These are phyloP conservation scores for Clitoria ternatea DNA, from an alignment of 306 rosid species.

Conservation along the genomic window DNA sequence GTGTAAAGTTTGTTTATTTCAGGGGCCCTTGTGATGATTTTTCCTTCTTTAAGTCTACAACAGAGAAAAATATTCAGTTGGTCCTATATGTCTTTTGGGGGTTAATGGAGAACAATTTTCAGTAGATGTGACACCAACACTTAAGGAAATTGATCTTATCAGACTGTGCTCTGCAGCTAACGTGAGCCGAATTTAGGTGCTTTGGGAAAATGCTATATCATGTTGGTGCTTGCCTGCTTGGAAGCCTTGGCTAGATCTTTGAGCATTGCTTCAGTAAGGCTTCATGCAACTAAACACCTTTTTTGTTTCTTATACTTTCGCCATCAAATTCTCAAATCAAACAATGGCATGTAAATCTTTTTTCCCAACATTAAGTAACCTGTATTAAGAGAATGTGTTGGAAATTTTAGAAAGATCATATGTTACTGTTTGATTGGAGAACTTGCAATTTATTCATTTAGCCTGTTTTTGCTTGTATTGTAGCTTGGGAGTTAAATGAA, in stretches of 20 bases:
- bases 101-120: not conserved
- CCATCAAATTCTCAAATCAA: not conserved
- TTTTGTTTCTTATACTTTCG: not conserved
- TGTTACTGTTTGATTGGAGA: not conserved
- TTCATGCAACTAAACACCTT: not conserved
- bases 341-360: not conserved
- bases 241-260: not conserved
- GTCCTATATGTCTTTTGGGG: not conserved
- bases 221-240: not conserved
- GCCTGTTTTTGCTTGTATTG: not conserved
- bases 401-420: not conserved
- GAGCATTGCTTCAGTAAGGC: conserved; percentile 5
- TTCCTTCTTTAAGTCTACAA: not conserved
- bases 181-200: not conserved
- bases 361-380: not conserved
- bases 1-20: not conserved
- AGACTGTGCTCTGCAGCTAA: not conserved
- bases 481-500: not conserved
- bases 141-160: not conserved
- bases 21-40: not conserved
- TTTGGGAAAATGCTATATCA: not conserved
- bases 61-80: not conserved
- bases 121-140: not conserved
- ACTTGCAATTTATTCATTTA: not conserved
- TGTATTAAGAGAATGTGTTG: not conserved